Base-by-base conservation (phyloP, 345 rosid species). In the Crucihimalaya himalaica region DNA sequence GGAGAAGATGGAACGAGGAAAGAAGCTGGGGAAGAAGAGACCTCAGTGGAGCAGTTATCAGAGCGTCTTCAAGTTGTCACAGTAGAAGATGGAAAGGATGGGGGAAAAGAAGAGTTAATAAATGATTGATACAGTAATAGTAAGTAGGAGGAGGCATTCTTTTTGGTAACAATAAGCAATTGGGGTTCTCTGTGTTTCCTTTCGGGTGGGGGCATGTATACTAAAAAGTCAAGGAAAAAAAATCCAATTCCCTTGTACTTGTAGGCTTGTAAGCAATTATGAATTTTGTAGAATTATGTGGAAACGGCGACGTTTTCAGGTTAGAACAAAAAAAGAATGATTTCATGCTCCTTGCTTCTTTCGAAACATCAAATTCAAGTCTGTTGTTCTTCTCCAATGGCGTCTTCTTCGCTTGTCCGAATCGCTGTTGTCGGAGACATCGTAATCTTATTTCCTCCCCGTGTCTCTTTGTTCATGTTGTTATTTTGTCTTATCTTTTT, bases 41-140 rank as follows among this genome's bases (percentile, higher is more conserved):
- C 74, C 29, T 74, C 78, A 3, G 63, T 83, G 42, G 83, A 69
- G 53, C 83, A 81, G 46, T 54, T 89, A 51, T 53, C 96, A 20
- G 81, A 71, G 70, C 74, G 60, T 63, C 80, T 89, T 60, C 74
- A 74, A 64, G 57, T 2, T 68, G 80, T 82, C 12, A 35, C 39
- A 28, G 56, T 84, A 64, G 80, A 59, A 58, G 84, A 80, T 40
- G 61, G 46, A 23, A 66, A 63, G 47, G 80, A 71, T 6, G 50
- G 21, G 14, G 32, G 25, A 42, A 60, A 14, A n/a, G 62, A 47
- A 66, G 66, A 59, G 53, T 37, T 15, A 46, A 61, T 13, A 53
- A 14, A 16, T 45, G 80, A 70, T 27, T 54, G 60, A 75, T 75
- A 46, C 70, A 70, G 58, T 19, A 25, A 12, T 68, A 52, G 70